Conservation (phyloP, 306 rosid genomes). For the Aeschynomene evenia region DNA sequence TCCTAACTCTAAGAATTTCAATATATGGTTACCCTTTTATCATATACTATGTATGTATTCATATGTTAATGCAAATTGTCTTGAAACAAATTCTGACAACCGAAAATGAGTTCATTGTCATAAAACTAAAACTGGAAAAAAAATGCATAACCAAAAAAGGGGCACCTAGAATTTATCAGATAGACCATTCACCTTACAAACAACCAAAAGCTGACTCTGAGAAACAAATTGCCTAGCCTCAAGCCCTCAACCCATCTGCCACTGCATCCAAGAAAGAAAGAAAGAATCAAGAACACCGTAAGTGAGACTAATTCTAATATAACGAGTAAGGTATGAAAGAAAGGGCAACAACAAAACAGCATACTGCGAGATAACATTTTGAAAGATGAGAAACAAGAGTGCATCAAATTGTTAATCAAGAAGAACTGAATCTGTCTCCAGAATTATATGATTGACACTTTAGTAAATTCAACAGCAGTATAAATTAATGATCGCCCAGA, state of each 20-base stretch:
- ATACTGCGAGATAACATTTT: neutral
- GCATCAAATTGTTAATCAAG: slow-evolving; percentile 1
- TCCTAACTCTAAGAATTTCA: neutral
- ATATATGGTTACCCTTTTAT: neutral
- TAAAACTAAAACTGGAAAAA: neutral
- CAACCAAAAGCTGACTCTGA: slow-evolving; percentile 30
- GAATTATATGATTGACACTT: neutral
- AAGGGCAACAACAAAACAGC: slow-evolving; percentile 23
- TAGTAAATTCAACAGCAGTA: neutral
- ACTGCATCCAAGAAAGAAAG: slow-evolving; percentile 59
- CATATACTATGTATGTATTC: neutral
- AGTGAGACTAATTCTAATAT: slow-evolving; percentile 7
- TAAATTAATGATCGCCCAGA: neutral
- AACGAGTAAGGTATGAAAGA: neutral
- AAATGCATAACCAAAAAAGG: neutral
- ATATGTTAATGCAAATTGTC: neutral
- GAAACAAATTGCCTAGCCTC: slow-evolving; percentile 33
- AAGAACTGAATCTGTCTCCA: neutral
- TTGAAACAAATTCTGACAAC: neutral
- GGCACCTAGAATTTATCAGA: slow-evolving; percentile 16
- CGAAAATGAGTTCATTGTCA: neutral
- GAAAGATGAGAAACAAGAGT: neutral
- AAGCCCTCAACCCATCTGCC: slow-evolving; percentile 89
- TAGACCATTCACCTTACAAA: slow-evolving; percentile 42
- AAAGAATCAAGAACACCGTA: slow-evolving; percentile 28